Conservation (phyloP, 202 grass and related monocot species). For the Cymbopogon flexuosus region DNA sequence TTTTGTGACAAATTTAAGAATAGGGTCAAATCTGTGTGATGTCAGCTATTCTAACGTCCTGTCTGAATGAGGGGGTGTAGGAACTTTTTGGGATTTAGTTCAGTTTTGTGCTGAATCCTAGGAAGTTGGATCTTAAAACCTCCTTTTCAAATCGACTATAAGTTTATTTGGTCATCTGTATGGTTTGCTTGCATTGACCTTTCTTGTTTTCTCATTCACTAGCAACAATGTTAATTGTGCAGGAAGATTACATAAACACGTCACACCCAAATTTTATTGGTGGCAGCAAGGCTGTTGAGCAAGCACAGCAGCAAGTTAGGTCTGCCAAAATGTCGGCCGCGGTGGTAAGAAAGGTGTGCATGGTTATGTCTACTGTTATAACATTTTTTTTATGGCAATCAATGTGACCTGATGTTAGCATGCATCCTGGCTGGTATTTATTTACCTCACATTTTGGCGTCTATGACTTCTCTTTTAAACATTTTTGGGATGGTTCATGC, state of each 20-base stretch:
- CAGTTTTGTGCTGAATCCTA: neutral
- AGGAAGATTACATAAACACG: slow-evolving; percentile 99
- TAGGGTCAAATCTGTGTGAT: neutral
- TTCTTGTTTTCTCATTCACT: slow-evolving; percentile 21
- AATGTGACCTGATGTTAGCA: neutral
- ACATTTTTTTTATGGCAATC: neutral
- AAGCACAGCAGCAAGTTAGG: slow-evolving; percentile 85
- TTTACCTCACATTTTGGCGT: neutral
- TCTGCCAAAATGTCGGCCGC: slow-evolving; percentile 46
- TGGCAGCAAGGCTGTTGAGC: slow-evolving; percentile 90
- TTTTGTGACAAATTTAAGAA: slow-evolving; percentile 4
- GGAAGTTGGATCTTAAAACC: neutral
- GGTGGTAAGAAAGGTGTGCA: slow-evolving; percentile 65
- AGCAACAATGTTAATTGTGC: slow-evolving; percentile 32
- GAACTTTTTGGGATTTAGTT: neutral
- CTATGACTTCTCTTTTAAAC: neutral
- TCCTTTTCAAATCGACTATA: neutral
- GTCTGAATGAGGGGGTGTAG: neutral
- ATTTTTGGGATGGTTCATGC: neutral
- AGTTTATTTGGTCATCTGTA: neutral
- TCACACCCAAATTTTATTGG: slow-evolving; percentile 93
- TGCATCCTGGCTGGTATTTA: neutral
- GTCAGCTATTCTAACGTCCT: neutral
- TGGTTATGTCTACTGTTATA: slow-evolving; percentile 7
- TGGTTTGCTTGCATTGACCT: neutral